Conservation (phyloP, 768 basidiomycete genomes). For the Lactarius psammicola region DNA sequence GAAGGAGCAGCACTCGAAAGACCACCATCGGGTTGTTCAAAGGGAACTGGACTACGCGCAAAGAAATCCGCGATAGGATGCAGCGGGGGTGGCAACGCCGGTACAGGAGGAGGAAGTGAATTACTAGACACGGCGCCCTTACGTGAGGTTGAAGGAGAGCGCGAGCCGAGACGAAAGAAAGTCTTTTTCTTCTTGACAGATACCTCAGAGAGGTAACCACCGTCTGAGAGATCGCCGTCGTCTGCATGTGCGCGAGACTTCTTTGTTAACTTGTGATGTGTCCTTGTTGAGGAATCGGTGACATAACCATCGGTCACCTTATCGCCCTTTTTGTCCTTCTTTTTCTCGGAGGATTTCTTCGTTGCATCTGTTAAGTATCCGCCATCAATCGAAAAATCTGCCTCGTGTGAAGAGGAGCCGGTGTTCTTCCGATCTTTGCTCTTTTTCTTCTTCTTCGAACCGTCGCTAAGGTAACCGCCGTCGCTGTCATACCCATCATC, state of each 20-base stretch:
- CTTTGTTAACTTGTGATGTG: slow-evolving; percentile 23
- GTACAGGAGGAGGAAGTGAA: slow-evolving; percentile 21
- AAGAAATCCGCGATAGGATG: slow-evolving; percentile 16
- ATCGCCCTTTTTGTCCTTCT: slow-evolving; percentile 24
- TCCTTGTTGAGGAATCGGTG: slow-evolving; percentile 4
- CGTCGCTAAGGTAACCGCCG: slow-evolving; percentile 34
- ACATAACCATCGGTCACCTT: slow-evolving; percentile 23
- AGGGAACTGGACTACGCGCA: slow-evolving; percentile 8
- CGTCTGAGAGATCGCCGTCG: slow-evolving; percentile 35
- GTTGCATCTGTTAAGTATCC: slow-evolving; percentile 31
- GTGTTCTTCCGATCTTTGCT: slow-evolving; percentile 31
- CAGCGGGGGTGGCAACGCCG: slow-evolving; percentile 13
- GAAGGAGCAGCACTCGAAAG: slow-evolving; percentile 1
- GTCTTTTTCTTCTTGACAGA: slow-evolving; percentile 35
- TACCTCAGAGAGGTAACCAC: slow-evolving; percentile 35
- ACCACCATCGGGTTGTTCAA: not conserved
- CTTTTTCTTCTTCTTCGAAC: slow-evolving; percentile 33
- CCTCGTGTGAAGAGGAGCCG: slow-evolving; percentile 24
- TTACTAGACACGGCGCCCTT: not conserved
- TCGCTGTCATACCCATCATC: slow-evolving; percentile 36
- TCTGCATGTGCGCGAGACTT: slow-evolving; percentile 20
- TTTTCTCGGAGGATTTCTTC: slow-evolving; percentile 23
- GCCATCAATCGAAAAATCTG: slow-evolving; percentile 38
- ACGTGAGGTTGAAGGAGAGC: slow-evolving; percentile 21
- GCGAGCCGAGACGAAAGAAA: slow-evolving; percentile 27